Conservation (phyloP, 352 stramenopile genomes). For the Phytophthora crassamura region DNA sequence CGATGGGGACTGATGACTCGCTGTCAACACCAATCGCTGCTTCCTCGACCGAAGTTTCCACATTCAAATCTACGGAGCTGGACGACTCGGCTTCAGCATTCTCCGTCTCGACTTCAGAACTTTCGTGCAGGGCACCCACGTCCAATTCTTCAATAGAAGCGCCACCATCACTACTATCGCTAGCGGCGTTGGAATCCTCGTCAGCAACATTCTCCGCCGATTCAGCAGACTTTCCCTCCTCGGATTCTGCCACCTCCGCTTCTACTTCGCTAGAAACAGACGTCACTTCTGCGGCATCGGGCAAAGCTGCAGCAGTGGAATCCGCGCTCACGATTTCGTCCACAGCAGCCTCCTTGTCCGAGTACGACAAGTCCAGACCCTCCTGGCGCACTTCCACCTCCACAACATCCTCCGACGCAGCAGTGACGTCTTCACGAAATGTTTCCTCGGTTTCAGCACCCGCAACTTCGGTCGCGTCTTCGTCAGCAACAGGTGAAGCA, state of each 20-base stretch:
- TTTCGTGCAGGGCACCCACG: no score
- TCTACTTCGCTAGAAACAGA: background rate
- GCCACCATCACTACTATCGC: background rate
- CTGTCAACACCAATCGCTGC: background rate
- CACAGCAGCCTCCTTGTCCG: background rate
- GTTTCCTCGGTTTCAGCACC: conserved; percentile 4
- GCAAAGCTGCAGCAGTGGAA: background rate
- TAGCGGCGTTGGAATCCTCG: background rate
- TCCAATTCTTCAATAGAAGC: background rate
- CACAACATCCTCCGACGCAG: conserved; percentile 18
- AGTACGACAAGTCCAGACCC: conserved; percentile 23
- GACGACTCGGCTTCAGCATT: background rate
- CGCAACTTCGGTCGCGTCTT: conserved; percentile 5
- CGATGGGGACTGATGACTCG: background rate
- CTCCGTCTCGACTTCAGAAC: background rate
- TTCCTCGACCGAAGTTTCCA: conserved; percentile 12
- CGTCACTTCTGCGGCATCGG: background rate
- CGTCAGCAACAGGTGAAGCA: background rate
- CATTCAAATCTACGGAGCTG: conserved; percentile 5
- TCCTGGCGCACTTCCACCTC: conserved; percentile 33
- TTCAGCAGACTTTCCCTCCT: no score
- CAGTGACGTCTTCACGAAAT: background rate
- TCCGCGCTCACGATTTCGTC: background rate
- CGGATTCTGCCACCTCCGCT: no score
- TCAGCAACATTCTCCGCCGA: background rate